A percentile compares a stretch with the other conserved stretches of the same genome.
Conservation (phyloP, 768 basidiomycete genomes). For the Mycena pura region DNA sequence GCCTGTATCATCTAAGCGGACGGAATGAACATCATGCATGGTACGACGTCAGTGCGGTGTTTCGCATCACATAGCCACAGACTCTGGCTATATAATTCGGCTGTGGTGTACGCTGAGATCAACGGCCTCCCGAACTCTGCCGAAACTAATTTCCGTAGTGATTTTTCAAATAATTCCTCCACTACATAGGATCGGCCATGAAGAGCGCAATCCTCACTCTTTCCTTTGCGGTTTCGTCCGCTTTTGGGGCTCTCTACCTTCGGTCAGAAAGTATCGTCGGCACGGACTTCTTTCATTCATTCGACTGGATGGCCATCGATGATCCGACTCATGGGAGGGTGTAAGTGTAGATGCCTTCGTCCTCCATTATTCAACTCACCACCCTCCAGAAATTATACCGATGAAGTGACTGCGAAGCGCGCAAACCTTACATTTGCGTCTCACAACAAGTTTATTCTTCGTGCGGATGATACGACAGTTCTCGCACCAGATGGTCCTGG, state of each 20-base stretch:
- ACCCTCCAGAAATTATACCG: conserved; percentile 45
- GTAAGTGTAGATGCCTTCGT: conserved; percentile 40
- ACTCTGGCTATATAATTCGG: too few species aligned
- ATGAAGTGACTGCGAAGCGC: conserved; percentile 43
- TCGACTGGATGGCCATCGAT: conserved; percentile 52
- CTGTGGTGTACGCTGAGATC: too few species aligned
- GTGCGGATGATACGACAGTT: conserved; percentile 54
- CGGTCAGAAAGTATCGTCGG: conserved; percentile 50
- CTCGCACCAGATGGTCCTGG: conserved; percentile 55
- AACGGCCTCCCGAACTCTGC: too few species aligned
- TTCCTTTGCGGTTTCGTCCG: conserved; percentile 15
- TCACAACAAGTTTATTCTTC: conserved; percentile 56
- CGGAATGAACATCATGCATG: too few species aligned
- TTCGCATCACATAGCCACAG: too few species aligned
- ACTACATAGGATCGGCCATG: conserved; percentile 2
- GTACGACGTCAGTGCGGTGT: too few species aligned
- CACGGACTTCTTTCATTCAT: conserved; percentile 52
- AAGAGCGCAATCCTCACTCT: background rate
- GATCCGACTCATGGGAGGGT: conserved; percentile 70
- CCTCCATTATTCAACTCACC: background rate
- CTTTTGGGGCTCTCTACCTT: conserved; percentile 48
- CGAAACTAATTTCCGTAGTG: too few species aligned
- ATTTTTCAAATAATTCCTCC: too few species aligned
- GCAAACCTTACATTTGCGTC: conserved; percentile 61
- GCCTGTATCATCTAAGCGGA: too few species aligned